These are phyloP conservation scores for Flaveria robusta DNA, from an alignment of 129 eudicot genomes.

Conservation along the genomic window DNA sequence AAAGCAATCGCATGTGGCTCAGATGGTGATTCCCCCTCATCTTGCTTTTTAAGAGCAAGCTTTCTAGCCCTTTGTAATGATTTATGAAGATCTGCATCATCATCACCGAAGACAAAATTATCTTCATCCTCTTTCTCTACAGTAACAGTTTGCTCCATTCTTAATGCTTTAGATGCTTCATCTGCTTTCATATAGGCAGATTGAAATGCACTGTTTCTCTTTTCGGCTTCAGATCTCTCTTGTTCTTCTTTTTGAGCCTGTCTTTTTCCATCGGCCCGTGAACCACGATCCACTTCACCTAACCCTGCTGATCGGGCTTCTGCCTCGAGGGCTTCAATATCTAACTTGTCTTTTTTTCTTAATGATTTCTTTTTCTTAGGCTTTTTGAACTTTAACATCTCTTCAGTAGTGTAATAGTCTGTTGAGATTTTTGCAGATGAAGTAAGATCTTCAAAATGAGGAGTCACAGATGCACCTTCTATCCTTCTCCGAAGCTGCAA, in stretches of 20 bases:
- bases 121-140: constrained; percentile 66
- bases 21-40: constrained; percentile 30
- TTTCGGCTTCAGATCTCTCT: constrained; percentile 80
- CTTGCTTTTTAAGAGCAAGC: constrained; percentile 69
- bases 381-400: constrained; percentile 82
- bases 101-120: constrained; percentile 70
- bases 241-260: constrained; percentile 68
- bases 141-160: constrained; percentile 43
- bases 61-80: constrained; percentile 84
- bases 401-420: constrained; percentile 88
- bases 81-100: constrained; percentile 81
- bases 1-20: constrained; percentile 55
- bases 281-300: constrained; percentile 83
- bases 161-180: constrained; percentile 85
- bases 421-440: constrained; percentile 55
- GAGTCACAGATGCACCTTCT: constrained; percentile 57
- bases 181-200: constrained; percentile 82
- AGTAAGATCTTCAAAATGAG: constrained; percentile 63
- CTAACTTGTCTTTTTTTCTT: constrained; percentile 88
- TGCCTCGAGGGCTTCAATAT: constrained; percentile 85
- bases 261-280: constrained; percentile 72
- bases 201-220: constrained; percentile 70
- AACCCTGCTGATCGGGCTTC: constrained; percentile 90
- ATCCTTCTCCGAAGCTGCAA: constrained; percentile 82
- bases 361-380: constrained; percentile 96